Evolutionary conservation across 2,329 filamentous ascomycete genomes (phyloP).

Genomic region (Cladosporium sp.): DNA sequence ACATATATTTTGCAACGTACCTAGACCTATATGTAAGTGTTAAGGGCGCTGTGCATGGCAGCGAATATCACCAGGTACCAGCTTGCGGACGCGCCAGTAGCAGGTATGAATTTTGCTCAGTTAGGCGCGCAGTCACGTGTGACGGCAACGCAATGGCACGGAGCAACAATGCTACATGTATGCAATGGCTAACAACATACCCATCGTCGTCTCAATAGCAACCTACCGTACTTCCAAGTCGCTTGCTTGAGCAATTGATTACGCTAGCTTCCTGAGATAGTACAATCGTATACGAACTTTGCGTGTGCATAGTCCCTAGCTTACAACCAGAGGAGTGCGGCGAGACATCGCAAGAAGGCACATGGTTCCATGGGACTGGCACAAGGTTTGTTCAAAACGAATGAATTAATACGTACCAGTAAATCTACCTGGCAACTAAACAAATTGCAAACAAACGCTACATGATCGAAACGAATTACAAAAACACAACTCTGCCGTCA

Average conservation of each 20-base stretch:
- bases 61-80: not conserved
- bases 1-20: not conserved
- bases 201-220: no score
- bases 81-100: not conserved
- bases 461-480: not conserved
- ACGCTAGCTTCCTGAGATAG: no score
- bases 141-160: no score
- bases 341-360: not conserved
- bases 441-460: not conserved
- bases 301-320: not conserved
- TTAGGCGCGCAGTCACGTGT: not conserved
- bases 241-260: no score
- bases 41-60: not conserved
- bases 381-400: not conserved
- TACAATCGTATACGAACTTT: not conserved
- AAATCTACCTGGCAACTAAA: not conserved
- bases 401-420: constrained; percentile 7
- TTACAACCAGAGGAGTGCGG: not conserved
- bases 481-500: not conserved
- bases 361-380: not conserved
- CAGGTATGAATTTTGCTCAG: no score
- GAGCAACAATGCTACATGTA: no score
- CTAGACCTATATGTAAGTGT: no score
- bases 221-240: no score
- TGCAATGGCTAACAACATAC: no score